Conservation (phyloP, 257 asterid genomes). For the Primulina eburnea region DNA sequence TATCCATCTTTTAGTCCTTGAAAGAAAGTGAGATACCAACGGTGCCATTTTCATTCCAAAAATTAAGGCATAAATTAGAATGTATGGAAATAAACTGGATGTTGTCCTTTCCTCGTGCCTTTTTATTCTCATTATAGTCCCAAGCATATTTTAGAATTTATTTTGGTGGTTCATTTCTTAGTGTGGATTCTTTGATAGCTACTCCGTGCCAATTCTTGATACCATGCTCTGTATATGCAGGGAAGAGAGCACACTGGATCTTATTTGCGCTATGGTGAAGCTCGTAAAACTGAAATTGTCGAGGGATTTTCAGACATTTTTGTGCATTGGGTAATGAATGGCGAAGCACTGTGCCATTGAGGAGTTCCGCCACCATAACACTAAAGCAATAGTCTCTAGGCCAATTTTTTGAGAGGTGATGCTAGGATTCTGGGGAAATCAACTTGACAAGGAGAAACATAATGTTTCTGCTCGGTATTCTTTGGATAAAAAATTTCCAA, state of each 20-base stretch:
- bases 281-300: slow-evolving; percentile 46
- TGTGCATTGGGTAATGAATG: slow-evolving; percentile 71
- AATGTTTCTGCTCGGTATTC: slow-evolving; percentile 31
- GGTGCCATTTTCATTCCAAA: slow-evolving; percentile 7
- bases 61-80: neutral
- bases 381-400: slow-evolving; percentile 23
- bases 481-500: slow-evolving; percentile 29
- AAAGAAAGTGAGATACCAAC: neutral
- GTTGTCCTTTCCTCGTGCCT: neutral
- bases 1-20: slow-evolving; percentile 10
- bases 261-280: slow-evolving; percentile 42
- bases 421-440: slow-evolving; percentile 20
- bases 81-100: neutral
- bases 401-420: slow-evolving; percentile 12
- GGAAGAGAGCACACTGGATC: slow-evolving; percentile 49
- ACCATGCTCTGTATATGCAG: slow-evolving; percentile 33
- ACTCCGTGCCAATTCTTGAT: slow-evolving; percentile 12
- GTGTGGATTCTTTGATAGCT: neutral
- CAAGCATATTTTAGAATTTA: neutral
- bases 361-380: slow-evolving; percentile 20
- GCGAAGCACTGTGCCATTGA: slow-evolving; percentile 77
- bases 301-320: slow-evolving; percentile 89
- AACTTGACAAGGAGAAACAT: slow-evolving; percentile 28
- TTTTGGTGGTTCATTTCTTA: neutral
- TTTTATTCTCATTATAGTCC: neutral